Conservation (phyloP, 345 rosid species). For the Bretschneidera sinensis region DNA sequence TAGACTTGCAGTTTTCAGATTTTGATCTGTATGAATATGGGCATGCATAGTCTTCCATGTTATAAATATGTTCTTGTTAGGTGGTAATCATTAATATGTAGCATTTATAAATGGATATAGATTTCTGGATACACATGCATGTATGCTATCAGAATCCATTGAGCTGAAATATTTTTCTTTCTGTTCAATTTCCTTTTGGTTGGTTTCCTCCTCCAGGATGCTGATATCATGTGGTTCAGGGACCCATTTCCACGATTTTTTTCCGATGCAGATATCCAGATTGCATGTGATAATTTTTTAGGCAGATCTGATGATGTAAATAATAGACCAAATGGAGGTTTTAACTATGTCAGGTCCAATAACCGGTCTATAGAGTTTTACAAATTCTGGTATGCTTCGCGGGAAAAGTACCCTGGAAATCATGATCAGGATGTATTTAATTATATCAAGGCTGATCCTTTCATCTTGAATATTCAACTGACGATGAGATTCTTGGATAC, state of each 20-base stretch:
- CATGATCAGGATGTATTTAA: constrained; percentile 86
- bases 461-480: constrained; percentile 39
- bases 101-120: neutral
- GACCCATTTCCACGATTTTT: constrained; percentile 69
- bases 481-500: constrained; percentile 75
- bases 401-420: constrained; percentile 42
- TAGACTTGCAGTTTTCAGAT: neutral
- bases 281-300: constrained; percentile 70
- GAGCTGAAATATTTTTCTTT: neutral
- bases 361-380: constrained; percentile 68
- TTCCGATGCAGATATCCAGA: constrained; percentile 66
- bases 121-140: neutral
- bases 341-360: constrained; percentile 59
- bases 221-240: constrained; percentile 94
- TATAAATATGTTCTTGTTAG: neutral
- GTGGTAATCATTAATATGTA: neutral
- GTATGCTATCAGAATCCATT: constrained; percentile 2
- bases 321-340: constrained; percentile 76
- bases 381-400: constrained; percentile 75
- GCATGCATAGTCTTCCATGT: no score
- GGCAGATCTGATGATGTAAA: constrained; percentile 45
- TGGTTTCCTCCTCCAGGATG: constrained; percentile 52
- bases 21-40: neutral
- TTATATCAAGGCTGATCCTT: constrained; percentile 49
- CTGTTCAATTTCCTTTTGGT: constrained; percentile 14